Conservation (phyloP, 306 rosid species). For the Pyrus communis region DNA sequence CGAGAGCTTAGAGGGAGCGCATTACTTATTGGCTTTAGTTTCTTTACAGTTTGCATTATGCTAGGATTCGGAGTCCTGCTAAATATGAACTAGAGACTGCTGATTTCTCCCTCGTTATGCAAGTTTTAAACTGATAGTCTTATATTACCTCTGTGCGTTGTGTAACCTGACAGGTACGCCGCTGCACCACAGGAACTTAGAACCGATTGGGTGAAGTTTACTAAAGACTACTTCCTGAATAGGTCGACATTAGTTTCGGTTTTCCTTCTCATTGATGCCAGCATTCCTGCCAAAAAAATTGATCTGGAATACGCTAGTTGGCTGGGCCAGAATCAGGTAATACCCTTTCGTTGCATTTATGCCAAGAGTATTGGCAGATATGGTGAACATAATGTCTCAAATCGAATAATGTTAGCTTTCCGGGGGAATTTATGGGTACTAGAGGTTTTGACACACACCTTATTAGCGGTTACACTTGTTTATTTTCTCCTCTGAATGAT, state of each 20-base stretch:
- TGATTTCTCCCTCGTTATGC: neutral
- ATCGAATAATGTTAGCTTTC: neutral
- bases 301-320: conserved; percentile 96
- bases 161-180: conserved; percentile 57
- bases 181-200: conserved; percentile 88
- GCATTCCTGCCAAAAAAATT: conserved; percentile 83
- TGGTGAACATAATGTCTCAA: neutral
- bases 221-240: conserved; percentile 83
- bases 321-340: conserved; percentile 96
- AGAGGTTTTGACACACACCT: neutral
- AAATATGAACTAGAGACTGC: neutral
- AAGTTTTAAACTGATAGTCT: neutral
- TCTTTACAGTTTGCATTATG: neutral
- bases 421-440: neutral
- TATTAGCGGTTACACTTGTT: neutral
- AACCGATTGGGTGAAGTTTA: conserved; percentile 81
- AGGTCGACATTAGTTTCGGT: conserved; percentile 82
- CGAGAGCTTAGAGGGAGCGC: neutral
- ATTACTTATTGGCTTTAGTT: neutral
- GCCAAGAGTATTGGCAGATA: neutral
- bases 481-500: neutral
- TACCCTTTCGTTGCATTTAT: neutral
- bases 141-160: neutral
- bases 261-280: conserved; percentile 94
- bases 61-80: neutral